A percentile compares a stretch with the other conserved stretches of the same genome.
Conservation (phyloP, 306 rosid genomes). For the Citrullus colocynthis region DNA sequence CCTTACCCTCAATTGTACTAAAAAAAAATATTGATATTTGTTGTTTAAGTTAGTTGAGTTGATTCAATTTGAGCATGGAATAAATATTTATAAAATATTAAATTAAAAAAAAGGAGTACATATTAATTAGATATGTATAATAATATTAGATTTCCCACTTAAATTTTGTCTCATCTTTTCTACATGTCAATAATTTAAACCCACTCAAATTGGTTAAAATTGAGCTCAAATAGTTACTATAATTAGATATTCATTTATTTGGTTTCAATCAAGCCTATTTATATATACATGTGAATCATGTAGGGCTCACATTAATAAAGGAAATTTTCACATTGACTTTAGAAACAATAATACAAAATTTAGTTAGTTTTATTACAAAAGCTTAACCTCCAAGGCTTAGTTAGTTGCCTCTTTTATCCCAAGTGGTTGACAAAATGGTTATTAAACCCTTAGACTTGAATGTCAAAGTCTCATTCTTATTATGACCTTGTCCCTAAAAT, state of each 20-base stretch:
- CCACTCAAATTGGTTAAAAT: background rate
- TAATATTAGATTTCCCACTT: too few species aligned
- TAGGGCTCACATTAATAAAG: background rate
- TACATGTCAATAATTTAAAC: background rate
- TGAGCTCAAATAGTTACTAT: background rate
- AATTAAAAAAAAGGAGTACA: too few species aligned
- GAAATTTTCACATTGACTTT: background rate
- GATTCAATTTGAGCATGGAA: too few species aligned
- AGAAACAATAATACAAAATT: background rate
- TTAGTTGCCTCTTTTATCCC: background rate
- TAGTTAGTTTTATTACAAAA: background rate
- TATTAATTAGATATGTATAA: too few species aligned
- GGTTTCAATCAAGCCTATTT: background rate
- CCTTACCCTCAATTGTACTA: too few species aligned
- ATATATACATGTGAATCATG: background rate
- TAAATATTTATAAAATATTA: too few species aligned
- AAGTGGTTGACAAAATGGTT: background rate
- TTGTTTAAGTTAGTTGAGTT: too few species aligned
- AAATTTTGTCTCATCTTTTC: background rate
- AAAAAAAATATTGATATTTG: too few species aligned
- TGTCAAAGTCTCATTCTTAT: conserved; percentile 1
- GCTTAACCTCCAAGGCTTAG: background rate
- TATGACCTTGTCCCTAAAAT: background rate
- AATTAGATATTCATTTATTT: background rate
- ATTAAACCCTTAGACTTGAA: background rate